Percentiles rank a stretch among this genome's conserved stretches.
phyloP scores from a whole-genome alignment of 306 rosid species.

The Alnus glutinosa region DNA sequence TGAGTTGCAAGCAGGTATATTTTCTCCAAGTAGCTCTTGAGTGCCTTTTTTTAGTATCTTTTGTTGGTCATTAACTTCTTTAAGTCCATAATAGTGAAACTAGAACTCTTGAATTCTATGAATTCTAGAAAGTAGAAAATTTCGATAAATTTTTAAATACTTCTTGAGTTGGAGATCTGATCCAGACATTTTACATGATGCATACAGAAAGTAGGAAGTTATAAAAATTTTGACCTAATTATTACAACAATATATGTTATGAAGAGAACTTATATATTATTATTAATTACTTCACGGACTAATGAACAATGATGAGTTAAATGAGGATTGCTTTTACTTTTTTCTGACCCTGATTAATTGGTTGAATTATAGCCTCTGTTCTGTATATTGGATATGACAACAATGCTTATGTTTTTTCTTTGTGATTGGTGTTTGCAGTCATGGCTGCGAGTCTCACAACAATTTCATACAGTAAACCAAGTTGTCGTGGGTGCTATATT shows the following conservation, averaged over 20 bases:
- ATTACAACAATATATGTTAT: neutral
- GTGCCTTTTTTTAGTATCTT: no score
- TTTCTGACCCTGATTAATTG: no score
- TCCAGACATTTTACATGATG: neutral
- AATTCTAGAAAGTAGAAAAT: no score
- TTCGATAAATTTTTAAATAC: no score
- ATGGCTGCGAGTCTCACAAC: conserved; percentile 81
- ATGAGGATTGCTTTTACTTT: no score
- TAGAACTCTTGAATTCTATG: no score
- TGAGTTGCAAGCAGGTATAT: no score
- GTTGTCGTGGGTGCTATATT: conserved; percentile 70
- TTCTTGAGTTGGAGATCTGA: neutral
- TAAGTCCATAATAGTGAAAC: no score
- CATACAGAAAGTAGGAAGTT: neutral
- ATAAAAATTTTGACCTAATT: neutral
- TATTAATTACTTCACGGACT: no score
- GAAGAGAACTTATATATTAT: neutral
- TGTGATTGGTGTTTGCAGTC: conserved; percentile 49
- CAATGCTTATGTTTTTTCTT: conserved; percentile 25
- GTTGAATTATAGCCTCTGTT: neutral
- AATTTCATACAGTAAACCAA: conserved; percentile 69
- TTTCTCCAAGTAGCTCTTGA: no score
- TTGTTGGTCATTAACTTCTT: no score
- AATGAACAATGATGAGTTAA: no score
- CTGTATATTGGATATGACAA: neutral